Evolutionary conservation across 2,329 filamentous ascomycete genomes (phyloP).

Genomic region (Colletotrichum aenigma): DNA sequence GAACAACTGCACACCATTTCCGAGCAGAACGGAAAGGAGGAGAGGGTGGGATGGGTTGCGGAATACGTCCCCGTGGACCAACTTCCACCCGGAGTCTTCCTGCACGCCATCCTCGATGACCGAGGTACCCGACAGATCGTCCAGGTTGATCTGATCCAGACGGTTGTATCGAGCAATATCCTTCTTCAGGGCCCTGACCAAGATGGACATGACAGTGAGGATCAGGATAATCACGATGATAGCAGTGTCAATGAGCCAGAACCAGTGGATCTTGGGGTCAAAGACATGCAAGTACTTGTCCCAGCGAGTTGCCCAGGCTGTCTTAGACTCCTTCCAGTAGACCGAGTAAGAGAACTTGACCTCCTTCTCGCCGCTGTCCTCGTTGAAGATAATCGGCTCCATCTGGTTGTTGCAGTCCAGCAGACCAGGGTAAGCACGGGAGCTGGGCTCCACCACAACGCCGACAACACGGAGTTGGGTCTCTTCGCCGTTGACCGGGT

Average conservation of each 20-base stretch:
- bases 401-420: slow-evolving; percentile 68
- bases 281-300: slow-evolving; percentile 98
- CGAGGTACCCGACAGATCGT: slow-evolving; percentile 82
- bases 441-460: slow-evolving; percentile 84
- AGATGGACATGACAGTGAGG: slow-evolving; percentile 89
- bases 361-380: slow-evolving; percentile 47
- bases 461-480: slow-evolving; percentile 88
- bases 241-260: slow-evolving; percentile 92
- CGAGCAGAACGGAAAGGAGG: slow-evolving; percentile 84
- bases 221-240: slow-evolving; percentile 93
- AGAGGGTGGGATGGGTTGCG: slow-evolving; percentile 83
- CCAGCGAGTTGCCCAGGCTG: slow-evolving; percentile 96
- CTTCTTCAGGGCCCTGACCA: slow-evolving; percentile 86
- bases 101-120: slow-evolving; percentile 90
- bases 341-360: slow-evolving; percentile 94
- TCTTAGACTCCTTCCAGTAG: slow-evolving; percentile 82
- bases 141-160: slow-evolving; percentile 86
- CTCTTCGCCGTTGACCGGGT: slow-evolving; percentile 70
- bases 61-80: slow-evolving; percentile 98
- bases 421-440: slow-evolving; percentile 62
- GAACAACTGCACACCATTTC: slow-evolving; percentile 94
- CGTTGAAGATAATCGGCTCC: slow-evolving; percentile 66
- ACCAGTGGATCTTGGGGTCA: slow-evolving; percentile 98
- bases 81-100: slow-evolving; percentile 98
- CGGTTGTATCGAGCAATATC: slow-evolving; percentile 98